Conservation (phyloP, 208 protist genomes). For the Blastocrithidia nonstop region DNA sequence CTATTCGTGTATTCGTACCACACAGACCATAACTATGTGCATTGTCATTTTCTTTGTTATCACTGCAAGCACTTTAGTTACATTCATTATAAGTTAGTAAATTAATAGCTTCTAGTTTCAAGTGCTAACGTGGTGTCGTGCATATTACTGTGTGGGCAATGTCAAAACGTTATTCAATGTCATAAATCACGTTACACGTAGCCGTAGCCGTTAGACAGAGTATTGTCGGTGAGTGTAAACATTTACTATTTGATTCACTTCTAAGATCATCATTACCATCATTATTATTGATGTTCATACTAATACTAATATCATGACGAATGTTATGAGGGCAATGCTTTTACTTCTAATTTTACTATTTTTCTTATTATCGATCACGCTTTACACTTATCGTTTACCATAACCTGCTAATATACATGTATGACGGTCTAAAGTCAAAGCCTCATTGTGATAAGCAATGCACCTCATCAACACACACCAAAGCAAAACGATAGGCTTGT, state of each 20-base stretch:
- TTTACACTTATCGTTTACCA: conserved; percentile 11
- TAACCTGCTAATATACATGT: conserved; percentile 60
- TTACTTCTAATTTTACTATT: not conserved
- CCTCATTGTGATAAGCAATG: conserved; percentile 95
- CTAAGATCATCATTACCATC: too few species aligned
- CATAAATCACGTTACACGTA: conserved; percentile 41
- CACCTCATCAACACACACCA: conserved; percentile 91
- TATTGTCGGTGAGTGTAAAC: conserved; percentile 16
- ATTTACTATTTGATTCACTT: not conserved
- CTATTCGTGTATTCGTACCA: conserved; percentile 10
- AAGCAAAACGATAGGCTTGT: conserved; percentile 40
- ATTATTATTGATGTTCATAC: too few species aligned
- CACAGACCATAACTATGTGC: not conserved
- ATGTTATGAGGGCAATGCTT: not conserved
- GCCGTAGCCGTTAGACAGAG: conserved; percentile 83
- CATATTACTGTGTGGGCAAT: conserved; percentile 37
- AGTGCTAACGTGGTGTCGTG: conserved; percentile 34
- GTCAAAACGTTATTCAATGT: conserved; percentile 52
- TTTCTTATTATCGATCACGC: not conserved
- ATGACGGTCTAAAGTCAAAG: conserved; percentile 88
- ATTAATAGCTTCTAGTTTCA: conserved; percentile 37
- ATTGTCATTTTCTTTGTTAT: not conserved
- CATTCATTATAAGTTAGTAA: conserved; percentile 2
- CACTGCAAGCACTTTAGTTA: conserved; percentile 3
- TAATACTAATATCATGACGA: not conserved